These are phyloP conservation scores for Byssothecium circinans DNA, from an alignment of 2,329 filamentous ascomycete genomes.

Conservation along the genomic window DNA sequence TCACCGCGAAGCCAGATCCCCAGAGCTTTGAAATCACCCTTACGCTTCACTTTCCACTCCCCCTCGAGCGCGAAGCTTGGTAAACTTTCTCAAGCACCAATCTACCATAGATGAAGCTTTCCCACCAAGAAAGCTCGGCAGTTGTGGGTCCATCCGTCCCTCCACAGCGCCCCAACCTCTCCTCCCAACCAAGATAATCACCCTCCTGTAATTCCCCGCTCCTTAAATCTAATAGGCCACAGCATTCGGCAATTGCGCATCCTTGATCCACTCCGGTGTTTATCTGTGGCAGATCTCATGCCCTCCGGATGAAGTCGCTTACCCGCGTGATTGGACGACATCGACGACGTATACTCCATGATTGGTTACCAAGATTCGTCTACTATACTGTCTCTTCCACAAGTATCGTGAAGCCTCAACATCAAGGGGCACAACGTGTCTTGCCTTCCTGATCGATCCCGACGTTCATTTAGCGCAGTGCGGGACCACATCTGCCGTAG, in stretches of 20 bases:
- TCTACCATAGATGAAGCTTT: not conserved
- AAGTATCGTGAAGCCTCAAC: not conserved
- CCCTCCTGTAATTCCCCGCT: not conserved
- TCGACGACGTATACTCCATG: not conserved
- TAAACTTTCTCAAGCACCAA: not conserved
- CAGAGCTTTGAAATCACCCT: not conserved
- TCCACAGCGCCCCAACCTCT: not conserved
- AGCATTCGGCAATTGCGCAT: not conserved
- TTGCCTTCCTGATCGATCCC: not conserved
- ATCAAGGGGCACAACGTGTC: not conserved
- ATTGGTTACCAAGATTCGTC: no score
- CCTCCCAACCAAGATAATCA: not conserved
- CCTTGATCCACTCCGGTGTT: not conserved
- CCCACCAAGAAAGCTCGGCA: not conserved
- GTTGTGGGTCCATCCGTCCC: not conserved
- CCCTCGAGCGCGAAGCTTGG: not conserved
- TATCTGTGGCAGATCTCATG: not conserved
- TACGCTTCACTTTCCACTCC: not conserved
- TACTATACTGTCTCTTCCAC: not conserved
- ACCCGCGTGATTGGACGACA: not conserved
- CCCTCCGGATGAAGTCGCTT: not conserved
- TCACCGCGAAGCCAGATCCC: not conserved
- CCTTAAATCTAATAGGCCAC: not conserved
- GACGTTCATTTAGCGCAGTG: not conserved
- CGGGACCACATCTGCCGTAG: slow-evolving; percentile 1